Conservation (phyloP, 306 rosid genomes). For the Cotoneaster glaucophyllus region DNA sequence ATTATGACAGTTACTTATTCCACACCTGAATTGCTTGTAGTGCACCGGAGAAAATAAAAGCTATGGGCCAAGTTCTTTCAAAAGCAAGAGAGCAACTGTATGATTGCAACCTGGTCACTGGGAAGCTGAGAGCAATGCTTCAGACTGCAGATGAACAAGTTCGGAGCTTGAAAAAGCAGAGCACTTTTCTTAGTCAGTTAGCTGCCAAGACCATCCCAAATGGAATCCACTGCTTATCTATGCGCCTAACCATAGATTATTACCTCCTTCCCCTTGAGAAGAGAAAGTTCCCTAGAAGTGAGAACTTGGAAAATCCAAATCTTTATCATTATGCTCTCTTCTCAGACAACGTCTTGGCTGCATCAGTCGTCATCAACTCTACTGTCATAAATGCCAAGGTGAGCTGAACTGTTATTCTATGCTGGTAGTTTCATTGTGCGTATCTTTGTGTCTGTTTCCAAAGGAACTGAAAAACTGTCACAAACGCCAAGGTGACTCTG, state of each 20-base stretch:
- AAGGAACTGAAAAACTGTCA: not conserved
- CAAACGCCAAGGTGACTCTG: constrained; percentile 63
- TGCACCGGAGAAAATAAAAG: constrained; percentile 57
- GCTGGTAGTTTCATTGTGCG: not conserved
- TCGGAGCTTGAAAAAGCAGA: constrained; percentile 79
- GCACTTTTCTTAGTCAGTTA: constrained; percentile 87
- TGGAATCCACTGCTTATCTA: constrained; percentile 82
- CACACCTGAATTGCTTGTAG: constrained; percentile 41
- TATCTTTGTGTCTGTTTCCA: constrained; percentile 6
- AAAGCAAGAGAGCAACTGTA: constrained; percentile 69
- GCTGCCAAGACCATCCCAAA: constrained; percentile 93
- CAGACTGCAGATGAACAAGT: constrained; percentile 86
- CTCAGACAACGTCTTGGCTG: constrained; percentile 97
- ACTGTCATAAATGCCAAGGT: constrained; percentile 83
- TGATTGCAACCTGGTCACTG: constrained; percentile 79
- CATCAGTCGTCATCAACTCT: constrained; percentile 90
- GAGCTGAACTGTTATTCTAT: constrained; percentile 9
- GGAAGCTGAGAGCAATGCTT: constrained; percentile 88
- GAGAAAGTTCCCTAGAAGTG: constrained; percentile 72
- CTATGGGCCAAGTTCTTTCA: constrained; percentile 72
- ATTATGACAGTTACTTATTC: not conserved
- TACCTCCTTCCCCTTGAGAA: constrained; percentile 73
- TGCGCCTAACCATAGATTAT: constrained; percentile 90
- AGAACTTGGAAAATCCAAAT: constrained; percentile 72
- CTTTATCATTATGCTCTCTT: constrained; percentile 87